Percentiles rank a stretch among this genome's conserved stretches.
Conservation (phyloP, 106 monocot genomes). For the Triglochin maritima region DNA sequence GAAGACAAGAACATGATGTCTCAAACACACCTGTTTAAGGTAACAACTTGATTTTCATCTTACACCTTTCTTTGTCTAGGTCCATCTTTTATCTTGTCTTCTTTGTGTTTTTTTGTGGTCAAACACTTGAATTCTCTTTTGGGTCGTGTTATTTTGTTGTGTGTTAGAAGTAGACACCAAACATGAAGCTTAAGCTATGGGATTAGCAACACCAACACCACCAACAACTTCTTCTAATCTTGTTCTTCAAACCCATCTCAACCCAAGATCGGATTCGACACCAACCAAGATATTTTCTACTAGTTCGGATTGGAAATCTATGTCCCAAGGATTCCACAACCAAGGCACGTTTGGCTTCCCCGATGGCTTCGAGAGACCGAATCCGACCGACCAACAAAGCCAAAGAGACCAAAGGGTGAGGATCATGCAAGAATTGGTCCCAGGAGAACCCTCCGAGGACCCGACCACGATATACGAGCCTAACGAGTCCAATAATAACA, state of each 20-base stretch:
- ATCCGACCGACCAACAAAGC: constrained; percentile 24
- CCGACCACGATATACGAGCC: constrained; percentile 30
- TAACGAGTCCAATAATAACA: constrained; percentile 28
- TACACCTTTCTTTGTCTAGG: not conserved
- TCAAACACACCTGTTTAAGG: constrained; percentile 6
- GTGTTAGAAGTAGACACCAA: not conserved
- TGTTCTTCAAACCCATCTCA: constrained; percentile 6
- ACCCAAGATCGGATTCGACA: constrained; percentile 2
- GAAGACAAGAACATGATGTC: constrained; percentile 35
- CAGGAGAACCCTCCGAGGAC: constrained; percentile 24
- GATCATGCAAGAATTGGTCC: constrained; percentile 36
- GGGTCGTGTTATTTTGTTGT: not conserved
- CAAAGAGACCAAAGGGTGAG: constrained; percentile 62
- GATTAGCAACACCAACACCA: constrained; percentile 33
- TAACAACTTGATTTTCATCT: not conserved
- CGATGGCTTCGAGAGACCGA: constrained; percentile 37
- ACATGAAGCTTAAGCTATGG: constrained; percentile 40
- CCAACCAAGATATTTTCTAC: constrained; percentile 1
- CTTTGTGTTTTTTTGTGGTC: not conserved
- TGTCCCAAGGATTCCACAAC: constrained; percentile 82
- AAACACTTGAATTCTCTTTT: not conserved
- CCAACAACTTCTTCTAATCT: constrained; percentile 4
- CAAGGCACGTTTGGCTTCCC: constrained; percentile 66
- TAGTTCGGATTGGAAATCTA: constrained; percentile 32
- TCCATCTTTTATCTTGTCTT: not conserved